Conservation (phyloP, 345 rosid genomes). For the Rhodamnia rubescens region DNA sequence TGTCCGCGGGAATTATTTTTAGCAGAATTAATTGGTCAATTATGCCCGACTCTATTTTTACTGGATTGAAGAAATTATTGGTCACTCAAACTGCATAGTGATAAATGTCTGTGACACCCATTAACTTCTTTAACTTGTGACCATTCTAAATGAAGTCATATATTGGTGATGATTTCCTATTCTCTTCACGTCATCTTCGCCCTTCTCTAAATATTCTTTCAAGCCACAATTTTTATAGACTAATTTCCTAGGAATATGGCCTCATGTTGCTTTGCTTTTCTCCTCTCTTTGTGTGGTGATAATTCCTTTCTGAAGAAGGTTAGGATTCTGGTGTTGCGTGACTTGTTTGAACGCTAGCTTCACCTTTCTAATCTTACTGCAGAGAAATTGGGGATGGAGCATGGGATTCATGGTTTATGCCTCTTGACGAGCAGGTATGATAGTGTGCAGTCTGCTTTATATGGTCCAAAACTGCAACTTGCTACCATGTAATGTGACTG, state of each 20-base stretch:
- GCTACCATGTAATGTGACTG: background rate
- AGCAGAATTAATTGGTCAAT: background rate
- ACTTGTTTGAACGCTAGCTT: background rate
- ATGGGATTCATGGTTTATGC: constrained; percentile 88
- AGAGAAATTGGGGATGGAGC: constrained; percentile 86
- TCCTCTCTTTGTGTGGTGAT: background rate
- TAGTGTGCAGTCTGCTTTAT: background rate
- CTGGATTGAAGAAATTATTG: background rate
- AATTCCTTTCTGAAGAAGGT: background rate
- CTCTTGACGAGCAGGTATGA: constrained; percentile 59
- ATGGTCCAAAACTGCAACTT: background rate
- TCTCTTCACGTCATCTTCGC: background rate
- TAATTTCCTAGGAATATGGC: background rate
- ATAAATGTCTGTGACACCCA: background rate
- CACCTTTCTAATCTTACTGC: constrained; percentile 8
- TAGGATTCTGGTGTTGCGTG: background rate
- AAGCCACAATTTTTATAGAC: background rate
- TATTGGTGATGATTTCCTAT: background rate
- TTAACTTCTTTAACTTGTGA: background rate
- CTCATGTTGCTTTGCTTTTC: background rate
- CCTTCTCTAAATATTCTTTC: background rate
- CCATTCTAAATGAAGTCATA: background rate
- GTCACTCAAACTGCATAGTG: background rate
- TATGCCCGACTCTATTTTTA: background rate
- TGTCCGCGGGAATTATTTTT: background rate